Conservation (phyloP, 441 rosid species). For the Eutrema salsugineum region DNA sequence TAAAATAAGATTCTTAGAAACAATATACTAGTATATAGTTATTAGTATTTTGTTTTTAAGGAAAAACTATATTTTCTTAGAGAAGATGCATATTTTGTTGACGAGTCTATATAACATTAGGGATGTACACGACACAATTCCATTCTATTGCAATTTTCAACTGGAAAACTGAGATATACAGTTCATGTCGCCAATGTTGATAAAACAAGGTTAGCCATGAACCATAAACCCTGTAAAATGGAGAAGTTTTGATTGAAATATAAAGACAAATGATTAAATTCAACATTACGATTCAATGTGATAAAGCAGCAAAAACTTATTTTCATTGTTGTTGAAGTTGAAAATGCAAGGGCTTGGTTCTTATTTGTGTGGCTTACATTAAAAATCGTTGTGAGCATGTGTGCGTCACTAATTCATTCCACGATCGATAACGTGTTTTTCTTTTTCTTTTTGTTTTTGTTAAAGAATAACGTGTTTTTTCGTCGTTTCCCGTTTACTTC, state of each 20-base stretch:
- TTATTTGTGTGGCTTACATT: conserved; percentile 2
- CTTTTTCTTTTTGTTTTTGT: too few relatives aligned
- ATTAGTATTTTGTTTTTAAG: not conserved
- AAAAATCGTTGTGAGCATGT: not conserved
- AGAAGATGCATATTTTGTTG: not conserved
- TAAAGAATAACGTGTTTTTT: conserved; percentile 5
- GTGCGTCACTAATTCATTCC: conserved; percentile 3
- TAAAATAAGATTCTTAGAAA: not conserved
- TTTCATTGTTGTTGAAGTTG: not conserved
- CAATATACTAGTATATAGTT: not conserved
- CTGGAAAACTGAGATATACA: not conserved
- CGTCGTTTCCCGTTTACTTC: not conserved
- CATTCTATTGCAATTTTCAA: not conserved
- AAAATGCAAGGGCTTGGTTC: conserved; percentile 3
- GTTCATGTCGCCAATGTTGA: not conserved
- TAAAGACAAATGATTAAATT: not conserved
- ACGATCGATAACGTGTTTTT: not conserved
- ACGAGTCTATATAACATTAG: not conserved
- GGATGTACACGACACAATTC: not conserved
- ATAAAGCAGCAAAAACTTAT: not conserved
- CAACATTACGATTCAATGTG: not conserved
- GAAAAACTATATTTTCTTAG: not conserved
- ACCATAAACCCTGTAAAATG: not conserved
- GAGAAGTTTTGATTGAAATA: too few relatives aligned
- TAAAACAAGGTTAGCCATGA: not conserved